Percentiles rank a stretch among this genome's conserved stretches.
Evolutionary conservation across 2,329 filamentous ascomycete genomes (phyloP).

Genomic region (Clarireedia homoeocarpa): DNA sequence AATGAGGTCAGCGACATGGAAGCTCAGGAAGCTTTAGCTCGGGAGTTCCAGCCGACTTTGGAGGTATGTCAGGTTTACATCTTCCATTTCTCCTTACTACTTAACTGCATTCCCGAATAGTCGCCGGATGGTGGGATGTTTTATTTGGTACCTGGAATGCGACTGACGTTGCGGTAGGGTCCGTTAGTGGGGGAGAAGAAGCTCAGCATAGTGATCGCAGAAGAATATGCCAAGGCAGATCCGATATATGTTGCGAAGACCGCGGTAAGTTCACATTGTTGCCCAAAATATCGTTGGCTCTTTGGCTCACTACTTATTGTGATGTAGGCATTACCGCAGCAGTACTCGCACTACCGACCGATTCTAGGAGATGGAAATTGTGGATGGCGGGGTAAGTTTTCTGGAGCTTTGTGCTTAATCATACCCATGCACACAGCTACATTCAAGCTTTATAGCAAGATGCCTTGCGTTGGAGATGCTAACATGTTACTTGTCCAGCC

Average conservation of each 20-base stretch:
- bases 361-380: constrained; percentile 93
- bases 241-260: constrained; percentile 81
- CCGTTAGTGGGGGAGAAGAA: constrained; percentile 73
- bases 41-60: constrained; percentile 49
- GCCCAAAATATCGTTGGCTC: background rate
- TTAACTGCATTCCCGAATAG: background rate
- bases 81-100: background rate
- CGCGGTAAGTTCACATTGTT: constrained; percentile 49
- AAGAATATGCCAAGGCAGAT: constrained; percentile 85
- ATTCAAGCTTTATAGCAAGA: too few species aligned
- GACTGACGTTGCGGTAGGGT: constrained; percentile 49
- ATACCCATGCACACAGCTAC: constrained; percentile 3
- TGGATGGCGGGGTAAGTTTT: constrained; percentile 84
- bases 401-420: constrained; percentile 5
- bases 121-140: background rate
- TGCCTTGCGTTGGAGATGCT: background rate
- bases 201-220: constrained; percentile 67
- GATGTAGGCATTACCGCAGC: constrained; percentile 64
- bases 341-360: constrained; percentile 80
- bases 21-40: constrained; percentile 53
- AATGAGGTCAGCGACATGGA: constrained; percentile 20
- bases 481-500: constrained; percentile 44
- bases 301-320: background rate
- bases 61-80: constrained; percentile 36
- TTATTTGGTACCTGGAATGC: constrained; percentile 14